Evolutionary conservation across 352 stramenopile species (phyloP).

Genomic region (Pythium sukuiense): DNA sequence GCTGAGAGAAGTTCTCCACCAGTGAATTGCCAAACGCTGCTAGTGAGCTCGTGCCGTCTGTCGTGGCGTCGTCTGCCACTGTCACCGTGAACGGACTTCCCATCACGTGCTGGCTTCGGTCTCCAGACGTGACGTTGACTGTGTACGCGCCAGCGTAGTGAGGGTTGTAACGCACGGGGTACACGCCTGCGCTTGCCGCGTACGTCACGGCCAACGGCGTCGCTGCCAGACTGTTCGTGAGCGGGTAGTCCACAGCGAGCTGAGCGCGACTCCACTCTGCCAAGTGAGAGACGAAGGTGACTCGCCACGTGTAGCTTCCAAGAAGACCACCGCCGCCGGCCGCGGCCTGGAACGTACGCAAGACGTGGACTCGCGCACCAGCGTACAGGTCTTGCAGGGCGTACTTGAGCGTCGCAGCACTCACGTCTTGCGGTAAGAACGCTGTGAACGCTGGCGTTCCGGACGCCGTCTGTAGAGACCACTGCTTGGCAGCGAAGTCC

Average conservation of each 20-base stretch:
- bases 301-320: slow-evolving; percentile 72
- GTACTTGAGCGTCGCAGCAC: slow-evolving; percentile 50
- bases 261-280: slow-evolving; percentile 65
- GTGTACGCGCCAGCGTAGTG: slow-evolving; percentile 90
- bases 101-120: slow-evolving; percentile 72
- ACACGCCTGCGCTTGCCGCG: slow-evolving; percentile 65
- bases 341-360: slow-evolving; percentile 21
- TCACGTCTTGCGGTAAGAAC: slow-evolving; percentile 61
- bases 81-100: slow-evolving; percentile 88
- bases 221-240: slow-evolving; percentile 40
- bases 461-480: slow-evolving; percentile 40
- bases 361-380: slow-evolving; percentile 46
- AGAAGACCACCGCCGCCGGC: slow-evolving; percentile 29
- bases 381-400: slow-evolving; percentile 62
- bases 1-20: slow-evolving; percentile 54
- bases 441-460: slow-evolving; percentile 45
- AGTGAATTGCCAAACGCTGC: slow-evolving; percentile 72
- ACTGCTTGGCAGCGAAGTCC: slow-evolving; percentile 42
- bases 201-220: slow-evolving; percentile 53
- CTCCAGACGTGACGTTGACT: slow-evolving; percentile 80
- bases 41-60: slow-evolving; percentile 74
- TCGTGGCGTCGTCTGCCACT: slow-evolving; percentile 67
- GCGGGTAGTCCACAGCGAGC: slow-evolving; percentile 71
- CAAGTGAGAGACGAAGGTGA: slow-evolving; percentile 93
- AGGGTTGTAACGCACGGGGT: slow-evolving; percentile 91